Conservation (phyloP, 768 basidiomycete species). For the Kwoniella newhampshirensis region DNA sequence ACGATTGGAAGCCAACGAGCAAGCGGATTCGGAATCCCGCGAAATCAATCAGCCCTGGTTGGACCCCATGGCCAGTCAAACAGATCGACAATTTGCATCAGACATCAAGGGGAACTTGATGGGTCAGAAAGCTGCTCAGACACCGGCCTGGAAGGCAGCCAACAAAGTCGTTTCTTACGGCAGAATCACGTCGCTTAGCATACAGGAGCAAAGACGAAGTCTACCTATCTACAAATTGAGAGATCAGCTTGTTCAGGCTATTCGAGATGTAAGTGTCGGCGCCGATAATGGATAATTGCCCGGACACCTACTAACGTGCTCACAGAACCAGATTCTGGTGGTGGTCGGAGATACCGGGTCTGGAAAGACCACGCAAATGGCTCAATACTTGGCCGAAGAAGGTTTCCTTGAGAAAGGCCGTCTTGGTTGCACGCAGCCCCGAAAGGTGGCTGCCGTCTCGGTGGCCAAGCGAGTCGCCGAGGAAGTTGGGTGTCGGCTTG, state of each 20-base stretch:
- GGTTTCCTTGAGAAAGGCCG: constrained; percentile 86
- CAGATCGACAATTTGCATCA: constrained; percentile 87
- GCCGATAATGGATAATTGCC: constrained; percentile 1
- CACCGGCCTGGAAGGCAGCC: constrained; percentile 82
- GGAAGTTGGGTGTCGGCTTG: constrained; percentile 95
- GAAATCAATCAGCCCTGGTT: constrained; percentile 97
- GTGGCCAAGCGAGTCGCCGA: constrained; percentile 98
- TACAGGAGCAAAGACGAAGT: constrained; percentile 87
- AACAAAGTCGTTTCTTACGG: constrained; percentile 96
- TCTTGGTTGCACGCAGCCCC: constrained; percentile 96
- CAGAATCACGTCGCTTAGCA: constrained; percentile 82
- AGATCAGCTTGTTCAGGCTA: constrained; percentile 83
- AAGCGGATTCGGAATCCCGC: constrained; percentile 87
- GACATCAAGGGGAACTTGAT: constrained; percentile 70
- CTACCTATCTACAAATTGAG: constrained; percentile 94
- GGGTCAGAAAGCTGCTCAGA: constrained; percentile 70
- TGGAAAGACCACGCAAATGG: constrained; percentile 99
- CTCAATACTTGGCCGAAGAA: constrained; percentile 92
- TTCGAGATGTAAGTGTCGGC: constrained; percentile 80
- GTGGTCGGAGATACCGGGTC: constrained; percentile 99
- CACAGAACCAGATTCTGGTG: constrained; percentile 90
- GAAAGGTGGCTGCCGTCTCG: constrained; percentile 98
- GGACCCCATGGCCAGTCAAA: constrained; percentile 90
- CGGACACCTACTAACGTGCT: constrained; percentile 6
- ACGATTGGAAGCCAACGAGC: constrained; percentile 90